These are phyloP conservation scores for Ustanciosporium gigantosporum DNA, from an alignment of 1,284 basidiomycete species.

Conservation along the genomic window DNA sequence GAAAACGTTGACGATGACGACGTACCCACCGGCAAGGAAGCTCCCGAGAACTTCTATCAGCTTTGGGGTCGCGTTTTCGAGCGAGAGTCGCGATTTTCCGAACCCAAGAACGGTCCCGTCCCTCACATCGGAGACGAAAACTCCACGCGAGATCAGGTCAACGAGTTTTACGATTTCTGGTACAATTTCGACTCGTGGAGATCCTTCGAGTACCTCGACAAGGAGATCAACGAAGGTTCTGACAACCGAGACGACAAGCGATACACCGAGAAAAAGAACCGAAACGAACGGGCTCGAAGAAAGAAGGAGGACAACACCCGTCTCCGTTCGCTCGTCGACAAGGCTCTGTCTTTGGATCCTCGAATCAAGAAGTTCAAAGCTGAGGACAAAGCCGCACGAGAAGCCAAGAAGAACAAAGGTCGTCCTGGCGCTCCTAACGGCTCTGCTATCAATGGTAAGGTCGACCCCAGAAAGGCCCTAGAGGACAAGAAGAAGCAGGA, in stretches of 20 bases:
- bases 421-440: constrained; percentile 60
- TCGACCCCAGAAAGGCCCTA: constrained; percentile 38
- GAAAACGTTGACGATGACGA: constrained; percentile 75
- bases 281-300: constrained; percentile 87
- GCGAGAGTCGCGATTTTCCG: constrained; percentile 86
- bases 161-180: constrained; percentile 97
- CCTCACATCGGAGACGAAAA: constrained; percentile 76
- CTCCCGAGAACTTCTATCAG: constrained; percentile 70
- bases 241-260: constrained; percentile 98
- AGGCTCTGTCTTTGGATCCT: constrained; percentile 82
- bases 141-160: constrained; percentile 79
- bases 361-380: constrained; percentile 97
- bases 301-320: constrained; percentile 98
- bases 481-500: constrained; percentile 66
- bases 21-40: constrained; percentile 59
- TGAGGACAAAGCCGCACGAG: constrained; percentile 90
- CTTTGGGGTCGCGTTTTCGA: constrained; percentile 79
- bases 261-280: constrained; percentile 99
- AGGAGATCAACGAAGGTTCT: constrained; percentile 96
- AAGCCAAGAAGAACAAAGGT: constrained; percentile 81
- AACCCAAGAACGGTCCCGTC: constrained; percentile 74
- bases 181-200: constrained; percentile 99
- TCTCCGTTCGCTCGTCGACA: constrained; percentile 83
- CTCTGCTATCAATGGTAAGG: constrained; percentile 47
- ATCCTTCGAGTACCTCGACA: constrained; percentile 96